Evolutionary conservation across 441 rosid species (phyloP), one percentile per base, ranked within the genome.

Genomic region (Sinapis alba): DNA sequence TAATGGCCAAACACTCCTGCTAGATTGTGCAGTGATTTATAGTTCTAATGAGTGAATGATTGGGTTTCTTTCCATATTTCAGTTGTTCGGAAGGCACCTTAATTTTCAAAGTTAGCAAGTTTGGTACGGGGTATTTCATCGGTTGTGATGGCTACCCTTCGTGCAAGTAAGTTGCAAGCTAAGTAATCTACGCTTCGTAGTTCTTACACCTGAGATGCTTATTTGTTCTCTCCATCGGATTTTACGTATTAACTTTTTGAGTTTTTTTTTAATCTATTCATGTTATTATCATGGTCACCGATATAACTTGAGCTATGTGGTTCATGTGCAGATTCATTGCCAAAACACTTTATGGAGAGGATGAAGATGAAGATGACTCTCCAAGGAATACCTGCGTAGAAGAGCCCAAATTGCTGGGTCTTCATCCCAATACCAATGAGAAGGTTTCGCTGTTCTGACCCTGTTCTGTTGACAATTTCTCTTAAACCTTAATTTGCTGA

Each of bases 111-210:
- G 91, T 94, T 72, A 94, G 98, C 77, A 87, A 86, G 77, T 86
- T 64, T 69, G 99, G 96, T 60, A 83, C 93, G 7, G 98, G 98
- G 80, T 96, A 94, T 86, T 96, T 90, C 77, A 87, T 96, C 68
- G 94, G 97, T 64, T 96, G 99, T 73, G 88, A 92, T 86, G 92
- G 86, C 72, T 93, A 87, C 84, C 99, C 99, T 72, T 81, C 77
- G 69, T 96, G 99, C 99, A 94, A 84, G 99, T 96, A 85, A 91
- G 98, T 88, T 72, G 64, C 58, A 62, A 73, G 51, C 57, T 67
- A 21, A 58, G 47, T 26, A 69, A 50, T 47, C 54, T 47, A 7
- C 21, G 15, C n/a, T n/a, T n/a, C n/a, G n/a, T n/a, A 15, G 6
- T 15, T 2, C 58, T 16, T 43, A 28, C 28, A 54, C 56, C 53